Base-by-base conservation (phyloP, 768 basidiomycete genomes). In the Serendipita sp. region DNA sequence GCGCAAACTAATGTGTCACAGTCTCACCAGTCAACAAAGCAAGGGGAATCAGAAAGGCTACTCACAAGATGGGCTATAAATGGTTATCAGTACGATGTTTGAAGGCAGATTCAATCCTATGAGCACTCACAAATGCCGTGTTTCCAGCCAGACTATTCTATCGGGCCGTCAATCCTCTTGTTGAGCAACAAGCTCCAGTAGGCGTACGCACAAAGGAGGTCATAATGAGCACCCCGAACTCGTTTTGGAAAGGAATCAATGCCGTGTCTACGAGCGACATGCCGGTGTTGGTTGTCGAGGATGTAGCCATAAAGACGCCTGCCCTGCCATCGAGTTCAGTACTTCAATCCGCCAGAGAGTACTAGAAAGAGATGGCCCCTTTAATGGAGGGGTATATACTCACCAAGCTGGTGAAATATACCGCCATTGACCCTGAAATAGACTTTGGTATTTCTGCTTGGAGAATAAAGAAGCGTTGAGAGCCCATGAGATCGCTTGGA, bases 171-270 rank as follows among this genome's bases (percentile, higher is more conserved):
- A n/a, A n/a, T n/a, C n/a, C n/a, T n/a, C n/a, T n/a, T n/a, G n/a
- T n/a, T n/a, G n/a, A n/a, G n/a, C n/a, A n/a, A n/a, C n/a, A n/a
- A n/a, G n/a, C n/a, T n/a, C n/a, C n/a, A n/a, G n/a, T n/a, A n/a
- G n/a, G n/a, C n/a, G n/a, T 7, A 61, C 60, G n/a, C 20, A 61
- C 34, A 61, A 43, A 41, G n/a, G 60, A 5, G 42, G 34, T 38
- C 14, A 41, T 43, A 42, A 58, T 34, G 24, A 71, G 68, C 74
- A 74, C 70, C 2, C 71, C 63, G 62, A 74, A 75, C 1, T 72
- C 93, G 22, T 70, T 76, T 69, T 92, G 89, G 72, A 96, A 97
- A 0, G 92, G 93, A 2, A 95, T 61, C 90, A 99, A 90, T 11
- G 89, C 93, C 65, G 81, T 77, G 71, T 99, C 95, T 16, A 86